These are phyloP conservation scores for Serendipita sp. DNA, from an alignment of 768 basidiomycete genomes.

Conservation along the genomic window DNA sequence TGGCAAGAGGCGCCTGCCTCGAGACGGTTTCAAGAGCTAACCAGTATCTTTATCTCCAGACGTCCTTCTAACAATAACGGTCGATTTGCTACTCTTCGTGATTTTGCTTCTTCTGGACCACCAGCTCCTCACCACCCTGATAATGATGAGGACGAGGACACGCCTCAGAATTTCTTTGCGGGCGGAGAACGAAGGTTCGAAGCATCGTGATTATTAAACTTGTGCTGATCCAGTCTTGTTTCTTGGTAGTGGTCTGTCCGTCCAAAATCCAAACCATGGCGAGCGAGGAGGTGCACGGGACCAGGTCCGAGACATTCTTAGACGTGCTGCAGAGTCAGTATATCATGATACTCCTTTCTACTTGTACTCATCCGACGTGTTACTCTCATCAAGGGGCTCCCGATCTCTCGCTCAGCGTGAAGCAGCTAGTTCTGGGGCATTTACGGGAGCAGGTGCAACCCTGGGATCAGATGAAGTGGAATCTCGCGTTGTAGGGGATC, in stretches of 20 bases:
- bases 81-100: slow-evolving; percentile 25
- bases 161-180: slow-evolving; percentile 65
- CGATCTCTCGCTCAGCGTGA: slow-evolving; percentile 11
- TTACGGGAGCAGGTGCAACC: slow-evolving; percentile 62
- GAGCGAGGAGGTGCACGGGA: slow-evolving; percentile 34
- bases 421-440: slow-evolving; percentile 22
- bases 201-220: neutral
- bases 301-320: slow-evolving; percentile 55
- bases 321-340: slow-evolving; percentile 66
- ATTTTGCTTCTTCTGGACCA: slow-evolving; percentile 16
- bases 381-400: slow-evolving; percentile 15
- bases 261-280: slow-evolving; percentile 63
- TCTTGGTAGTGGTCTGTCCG: slow-evolving; percentile 56
- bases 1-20: slow-evolving; percentile 9
- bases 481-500: slow-evolving; percentile 62
- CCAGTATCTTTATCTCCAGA: slow-evolving; percentile 8
- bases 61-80: slow-evolving; percentile 14
- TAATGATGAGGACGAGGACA: slow-evolving; percentile 24
- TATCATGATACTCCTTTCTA: neutral
- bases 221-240: neutral
- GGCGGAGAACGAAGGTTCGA: slow-evolving; percentile 85
- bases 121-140: slow-evolving; percentile 27
- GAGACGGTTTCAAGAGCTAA: slow-evolving; percentile 8
- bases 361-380: neutral
- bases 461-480: slow-evolving; percentile 85